phyloP scores from a whole-genome alignment of 2,329 filamentous ascomycete species.

The Canariomyces notabilis region DNA sequence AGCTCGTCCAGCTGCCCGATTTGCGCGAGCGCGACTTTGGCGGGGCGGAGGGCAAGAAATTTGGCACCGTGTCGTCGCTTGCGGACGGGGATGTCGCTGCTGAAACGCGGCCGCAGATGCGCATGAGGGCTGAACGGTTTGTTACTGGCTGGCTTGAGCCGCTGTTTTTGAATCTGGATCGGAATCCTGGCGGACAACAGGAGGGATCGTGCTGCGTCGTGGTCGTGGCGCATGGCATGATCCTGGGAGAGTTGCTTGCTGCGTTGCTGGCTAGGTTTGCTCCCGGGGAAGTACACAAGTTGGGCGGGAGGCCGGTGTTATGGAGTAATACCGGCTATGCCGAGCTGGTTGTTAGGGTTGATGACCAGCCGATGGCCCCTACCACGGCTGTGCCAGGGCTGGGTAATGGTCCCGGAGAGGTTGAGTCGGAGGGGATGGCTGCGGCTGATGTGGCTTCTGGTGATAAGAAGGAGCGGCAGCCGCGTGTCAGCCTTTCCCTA shows the following conservation, averaged over 20 bases:
- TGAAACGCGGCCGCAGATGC: slow-evolving; percentile 67
- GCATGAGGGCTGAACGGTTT: slow-evolving; percentile 58
- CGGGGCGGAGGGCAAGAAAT: slow-evolving; percentile 61
- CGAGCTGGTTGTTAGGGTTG: slow-evolving; percentile 26
- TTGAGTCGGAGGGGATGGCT: neutral
- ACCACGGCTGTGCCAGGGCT: neutral
- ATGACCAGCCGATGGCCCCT: neutral
- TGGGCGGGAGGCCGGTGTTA: slow-evolving; percentile 15
- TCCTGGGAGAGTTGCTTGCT: slow-evolving; percentile 65
- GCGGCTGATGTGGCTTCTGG: slow-evolving; percentile 3
- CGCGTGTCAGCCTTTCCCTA: slow-evolving; percentile 38
- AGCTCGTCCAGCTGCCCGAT: slow-evolving; percentile 39
- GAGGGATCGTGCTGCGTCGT: too few relatives aligned
- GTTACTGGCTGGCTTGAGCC: slow-evolving; percentile 59
- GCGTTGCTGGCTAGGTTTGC: slow-evolving; percentile 54
- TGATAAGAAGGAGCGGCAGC: slow-evolving; percentile 12
- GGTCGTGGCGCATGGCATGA: slow-evolving; percentile 78
- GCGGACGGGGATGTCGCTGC: slow-evolving; percentile 48
- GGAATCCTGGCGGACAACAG: too few relatives aligned
- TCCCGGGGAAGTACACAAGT: slow-evolving; percentile 19
- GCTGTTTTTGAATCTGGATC: slow-evolving; percentile 36
- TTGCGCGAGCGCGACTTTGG: slow-evolving; percentile 74
- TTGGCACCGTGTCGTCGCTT: slow-evolving; percentile 32
- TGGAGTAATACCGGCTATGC: slow-evolving; percentile 53
- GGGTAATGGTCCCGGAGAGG: neutral